A percentile compares a stretch with the other conserved stretches of the same genome.
Conservation (phyloP, 805 yeast genomes). For the Diddensiella santjacobensis region DNA sequence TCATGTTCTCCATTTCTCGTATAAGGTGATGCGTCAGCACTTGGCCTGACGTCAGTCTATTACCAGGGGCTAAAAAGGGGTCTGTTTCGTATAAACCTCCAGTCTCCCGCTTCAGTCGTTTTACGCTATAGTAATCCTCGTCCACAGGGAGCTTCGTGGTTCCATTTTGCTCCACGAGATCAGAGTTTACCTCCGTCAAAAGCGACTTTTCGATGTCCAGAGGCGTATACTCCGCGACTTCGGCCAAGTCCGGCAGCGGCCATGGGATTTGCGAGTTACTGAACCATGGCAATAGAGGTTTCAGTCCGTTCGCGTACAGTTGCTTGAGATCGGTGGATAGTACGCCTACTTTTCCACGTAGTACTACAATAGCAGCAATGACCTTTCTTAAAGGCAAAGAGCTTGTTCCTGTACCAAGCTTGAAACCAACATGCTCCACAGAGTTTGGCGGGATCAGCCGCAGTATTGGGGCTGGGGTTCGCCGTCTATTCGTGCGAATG, state of each 20-base stretch:
- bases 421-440: conserved; percentile 71
- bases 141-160: background rate
- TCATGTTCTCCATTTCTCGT: conserved; percentile 49
- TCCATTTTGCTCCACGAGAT: conserved; percentile 8
- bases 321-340: conserved; percentile 78
- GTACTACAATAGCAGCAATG: conserved; percentile 76
- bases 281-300: conserved; percentile 61
- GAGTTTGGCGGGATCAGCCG: conserved; percentile 74
- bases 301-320: conserved; percentile 61
- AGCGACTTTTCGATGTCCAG: conserved; percentile 73
- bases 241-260: conserved; percentile 75
- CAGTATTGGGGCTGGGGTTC: conserved; percentile 55
- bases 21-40: conserved; percentile 62
- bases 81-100: conserved; percentile 13
- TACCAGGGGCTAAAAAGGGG: conserved; percentile 5
- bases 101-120: conserved; percentile 20
- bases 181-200: conserved; percentile 21
- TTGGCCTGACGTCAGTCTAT: conserved; percentile 1
- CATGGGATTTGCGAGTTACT: conserved; percentile 47
- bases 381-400: conserved; percentile 56
- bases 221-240: conserved; percentile 58
- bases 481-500: background rate
- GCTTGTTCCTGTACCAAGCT: conserved; percentile 38
- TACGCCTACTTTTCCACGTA: conserved; percentile 77
- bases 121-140: conserved; percentile 21